A percentile compares a stretch with the other conserved stretches of the same genome.
Conservation (phyloP, 23 red algal species). For the Chondrus crispus region DNA sequence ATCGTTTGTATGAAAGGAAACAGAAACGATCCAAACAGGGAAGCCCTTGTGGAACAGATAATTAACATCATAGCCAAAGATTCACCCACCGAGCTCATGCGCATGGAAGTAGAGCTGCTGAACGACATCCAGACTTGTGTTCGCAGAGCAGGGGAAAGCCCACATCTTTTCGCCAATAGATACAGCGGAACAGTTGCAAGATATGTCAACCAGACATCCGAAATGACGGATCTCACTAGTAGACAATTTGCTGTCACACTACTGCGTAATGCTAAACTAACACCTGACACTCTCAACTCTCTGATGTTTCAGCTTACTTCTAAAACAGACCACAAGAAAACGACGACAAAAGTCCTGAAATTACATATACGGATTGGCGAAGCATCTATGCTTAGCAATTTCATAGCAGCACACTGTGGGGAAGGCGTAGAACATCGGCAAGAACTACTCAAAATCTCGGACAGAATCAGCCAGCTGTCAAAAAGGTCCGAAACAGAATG, state of each 20-base stretch:
- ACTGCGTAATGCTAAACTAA: slow-evolving; percentile 9
- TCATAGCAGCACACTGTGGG: not conserved
- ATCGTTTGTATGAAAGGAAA: not conserved
- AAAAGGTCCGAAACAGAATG: too few species aligned
- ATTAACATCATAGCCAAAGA: slow-evolving; percentile 19
- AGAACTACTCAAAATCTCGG: slow-evolving; percentile 6
- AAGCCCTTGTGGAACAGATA: not conserved
- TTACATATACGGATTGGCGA: not conserved
- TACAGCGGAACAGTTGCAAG: not conserved
- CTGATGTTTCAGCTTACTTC: slow-evolving; percentile 8
- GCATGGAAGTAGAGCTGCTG: not conserved
- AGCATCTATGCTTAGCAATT: slow-evolving; percentile 25
- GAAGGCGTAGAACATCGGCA: not conserved
- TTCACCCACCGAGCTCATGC: not conserved
- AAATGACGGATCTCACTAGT: not conserved
- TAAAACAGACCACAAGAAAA: not conserved
- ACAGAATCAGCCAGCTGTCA: too few species aligned
- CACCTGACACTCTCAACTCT: not conserved
- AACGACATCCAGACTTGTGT: not conserved
- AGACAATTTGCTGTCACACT: not conserved
- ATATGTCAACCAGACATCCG: not conserved
- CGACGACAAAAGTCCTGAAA: not conserved
- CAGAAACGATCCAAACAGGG: not conserved
- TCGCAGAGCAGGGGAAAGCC: not conserved
- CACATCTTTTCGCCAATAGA: not conserved